These are phyloP conservation scores for Litsea cubeba DNA, from an alignment of 164 flowering plant genomes.

Conservation along the genomic window DNA sequence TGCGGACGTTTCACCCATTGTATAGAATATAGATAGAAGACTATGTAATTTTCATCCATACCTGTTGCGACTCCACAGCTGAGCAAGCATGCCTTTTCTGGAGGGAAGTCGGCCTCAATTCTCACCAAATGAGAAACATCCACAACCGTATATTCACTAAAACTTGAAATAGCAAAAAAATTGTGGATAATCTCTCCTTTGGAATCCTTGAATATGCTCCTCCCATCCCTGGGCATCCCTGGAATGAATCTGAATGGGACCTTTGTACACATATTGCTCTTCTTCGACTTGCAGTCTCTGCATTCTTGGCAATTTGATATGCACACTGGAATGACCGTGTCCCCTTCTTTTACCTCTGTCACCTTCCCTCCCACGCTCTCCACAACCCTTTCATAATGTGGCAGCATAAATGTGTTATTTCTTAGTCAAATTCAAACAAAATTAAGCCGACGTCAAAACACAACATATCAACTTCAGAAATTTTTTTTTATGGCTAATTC, in stretches of 20 bases:
- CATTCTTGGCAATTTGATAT: constrained; percentile 48
- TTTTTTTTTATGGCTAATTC: too few relatives aligned
- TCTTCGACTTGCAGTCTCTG: constrained; percentile 45
- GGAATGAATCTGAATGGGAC: not conserved
- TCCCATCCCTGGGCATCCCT: constrained; percentile 44
- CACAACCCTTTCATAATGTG: constrained; percentile 33
- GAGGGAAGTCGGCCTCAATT: constrained; percentile 26
- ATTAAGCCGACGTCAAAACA: too few relatives aligned
- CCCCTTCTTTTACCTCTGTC: constrained; percentile 51
- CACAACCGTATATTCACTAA: constrained; percentile 58
- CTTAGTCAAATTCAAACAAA: too few relatives aligned
- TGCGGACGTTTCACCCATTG: too few relatives aligned
- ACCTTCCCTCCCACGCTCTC: constrained; percentile 72
- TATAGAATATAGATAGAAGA: too few relatives aligned
- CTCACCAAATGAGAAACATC: constrained; percentile 44
- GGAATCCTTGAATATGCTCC: constrained; percentile 37
- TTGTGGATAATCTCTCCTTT: constrained; percentile 36
- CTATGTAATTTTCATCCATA: not conserved
- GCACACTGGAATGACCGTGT: constrained; percentile 50
- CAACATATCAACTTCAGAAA: too few relatives aligned
- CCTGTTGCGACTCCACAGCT: constrained; percentile 69
- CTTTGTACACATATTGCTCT: constrained; percentile 46
- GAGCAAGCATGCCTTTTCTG: constrained; percentile 58
- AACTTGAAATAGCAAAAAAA: constrained; percentile 49
- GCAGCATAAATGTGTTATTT: too few relatives aligned